Evolutionary conservation across 306 rosid species (phyloP).

Genomic region (Hylodesmum podocarpum): DNA sequence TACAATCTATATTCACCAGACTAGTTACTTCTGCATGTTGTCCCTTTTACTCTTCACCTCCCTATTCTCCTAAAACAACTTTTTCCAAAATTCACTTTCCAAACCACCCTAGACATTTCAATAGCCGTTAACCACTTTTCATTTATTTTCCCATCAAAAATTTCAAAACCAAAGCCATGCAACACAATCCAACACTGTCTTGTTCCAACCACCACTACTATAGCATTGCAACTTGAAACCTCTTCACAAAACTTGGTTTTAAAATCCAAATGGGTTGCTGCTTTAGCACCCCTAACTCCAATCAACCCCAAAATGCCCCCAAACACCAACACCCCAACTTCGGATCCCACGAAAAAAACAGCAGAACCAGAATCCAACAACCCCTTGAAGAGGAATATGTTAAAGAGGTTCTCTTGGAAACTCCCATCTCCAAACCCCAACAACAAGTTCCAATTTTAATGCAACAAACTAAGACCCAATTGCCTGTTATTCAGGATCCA

Average conservation of each 20-base stretch:
- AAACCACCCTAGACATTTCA: neutral
- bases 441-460: conserved; percentile 13
- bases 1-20: neutral
- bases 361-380: conserved; percentile 25
- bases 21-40: neutral
- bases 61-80: neutral
- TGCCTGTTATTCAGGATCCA: neutral
- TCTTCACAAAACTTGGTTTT: neutral
- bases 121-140: conserved; percentile 37
- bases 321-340: conserved; percentile 20
- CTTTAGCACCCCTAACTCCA: conserved; percentile 37
- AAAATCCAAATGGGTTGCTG: conserved; percentile 80
- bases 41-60: neutral
- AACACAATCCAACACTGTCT: conserved; percentile 15
- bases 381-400: conserved; percentile 72
- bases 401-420: conserved; percentile 88
- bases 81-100: neutral
- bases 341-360: conserved; percentile 30
- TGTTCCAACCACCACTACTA: conserved; percentile 10
- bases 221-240: conserved; percentile 4
- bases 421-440: conserved; percentile 59
- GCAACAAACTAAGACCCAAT: conserved; percentile 32
- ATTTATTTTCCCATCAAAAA: conserved; percentile 12
- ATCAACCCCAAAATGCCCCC: conserved; percentile 25
- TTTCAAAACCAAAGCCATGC: conserved; percentile 26